Conservation (phyloP, 495 filamentous ascomycete genomes). For the Acidomyces sp. region DNA sequence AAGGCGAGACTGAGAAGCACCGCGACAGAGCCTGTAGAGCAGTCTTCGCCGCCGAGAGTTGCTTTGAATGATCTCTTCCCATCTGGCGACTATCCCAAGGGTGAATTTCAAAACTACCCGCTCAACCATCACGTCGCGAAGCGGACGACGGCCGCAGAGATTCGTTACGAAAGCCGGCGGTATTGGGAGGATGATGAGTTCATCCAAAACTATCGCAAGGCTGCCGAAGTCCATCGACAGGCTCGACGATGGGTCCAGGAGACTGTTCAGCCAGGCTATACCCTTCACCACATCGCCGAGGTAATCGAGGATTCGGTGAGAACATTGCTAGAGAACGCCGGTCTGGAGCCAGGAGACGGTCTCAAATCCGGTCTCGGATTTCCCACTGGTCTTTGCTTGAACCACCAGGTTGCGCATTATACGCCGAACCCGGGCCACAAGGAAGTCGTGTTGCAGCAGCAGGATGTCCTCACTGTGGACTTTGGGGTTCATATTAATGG, state of each 20-base stretch:
- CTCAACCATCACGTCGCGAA: slow-evolving; percentile 46
- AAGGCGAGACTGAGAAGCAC: no score
- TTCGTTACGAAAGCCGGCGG: slow-evolving; percentile 70
- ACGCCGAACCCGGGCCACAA: slow-evolving; percentile 88
- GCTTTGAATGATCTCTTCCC: slow-evolving; percentile 64
- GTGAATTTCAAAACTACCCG: slow-evolving; percentile 60
- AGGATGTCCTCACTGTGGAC: slow-evolving; percentile 88
- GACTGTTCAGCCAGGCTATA: slow-evolving; percentile 68
- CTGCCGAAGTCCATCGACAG: slow-evolving; percentile 77
- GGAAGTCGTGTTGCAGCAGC: slow-evolving; percentile 54
- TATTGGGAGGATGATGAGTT: slow-evolving; percentile 55
- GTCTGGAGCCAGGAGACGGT: slow-evolving; percentile 66
- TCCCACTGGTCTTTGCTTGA: slow-evolving; percentile 73
- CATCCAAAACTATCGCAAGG: slow-evolving; percentile 73
- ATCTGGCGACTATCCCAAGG: slow-evolving; percentile 58
- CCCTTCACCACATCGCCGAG: slow-evolving; percentile 67
- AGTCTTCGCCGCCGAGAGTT: slow-evolving; percentile 67
- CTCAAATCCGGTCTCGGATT: slow-evolving; percentile 77
- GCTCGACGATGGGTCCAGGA: slow-evolving; percentile 72
- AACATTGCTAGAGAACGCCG: slow-evolving; percentile 62
- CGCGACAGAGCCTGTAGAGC: slow-evolving; percentile 31
- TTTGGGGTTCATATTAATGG: slow-evolving; percentile 87
- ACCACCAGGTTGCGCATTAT: slow-evolving; percentile 81
- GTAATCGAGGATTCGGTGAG: slow-evolving; percentile 78
- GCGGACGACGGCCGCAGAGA: slow-evolving; percentile 77